phyloP scores from a whole-genome alignment of 2,329 filamentous ascomycete species.

The Cladobotryum mycophilum region DNA sequence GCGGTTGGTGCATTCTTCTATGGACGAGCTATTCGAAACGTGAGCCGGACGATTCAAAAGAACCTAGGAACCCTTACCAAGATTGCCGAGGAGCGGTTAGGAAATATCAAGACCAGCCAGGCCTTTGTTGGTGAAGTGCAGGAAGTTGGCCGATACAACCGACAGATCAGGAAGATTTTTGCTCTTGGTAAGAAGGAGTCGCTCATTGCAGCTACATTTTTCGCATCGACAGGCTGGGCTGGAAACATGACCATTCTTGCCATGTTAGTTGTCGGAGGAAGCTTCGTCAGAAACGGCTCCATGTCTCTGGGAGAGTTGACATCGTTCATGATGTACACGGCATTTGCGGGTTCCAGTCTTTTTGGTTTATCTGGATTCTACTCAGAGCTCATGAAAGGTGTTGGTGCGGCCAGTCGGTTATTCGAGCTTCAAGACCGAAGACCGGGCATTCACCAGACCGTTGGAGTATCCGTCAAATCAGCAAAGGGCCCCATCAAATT shows the following conservation, averaged over 20 bases:
- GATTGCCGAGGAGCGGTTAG: slow-evolving; percentile 94
- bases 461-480: slow-evolving; percentile 70
- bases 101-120: slow-evolving; percentile 94
- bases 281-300: slow-evolving; percentile 77
- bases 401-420: slow-evolving; percentile 89
- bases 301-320: slow-evolving; percentile 91
- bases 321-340: slow-evolving; percentile 98
- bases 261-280: slow-evolving; percentile 82
- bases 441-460: slow-evolving; percentile 80
- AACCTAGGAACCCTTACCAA: slow-evolving; percentile 90
- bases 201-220: slow-evolving; percentile 84
- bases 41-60: slow-evolving; percentile 89
- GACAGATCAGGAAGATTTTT: slow-evolving; percentile 87
- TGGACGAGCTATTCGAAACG: slow-evolving; percentile 77
- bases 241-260: slow-evolving; percentile 95
- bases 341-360: slow-evolving; percentile 75
- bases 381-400: slow-evolving; percentile 97
- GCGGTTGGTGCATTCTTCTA: slow-evolving; percentile 89
- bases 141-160: slow-evolving; percentile 87
- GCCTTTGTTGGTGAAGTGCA: slow-evolving; percentile 91
- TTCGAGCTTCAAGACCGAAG: slow-evolving; percentile 93
- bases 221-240: slow-evolving; percentile 77
- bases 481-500: slow-evolving; percentile 88
- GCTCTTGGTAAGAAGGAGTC: slow-evolving; percentile 81
- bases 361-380: slow-evolving; percentile 96